Percentiles rank a stretch among this genome's conserved stretches.
Evolutionary conservation across 148 eudicot species (phyloP).

Genomic region (Silene latifolia): DNA sequence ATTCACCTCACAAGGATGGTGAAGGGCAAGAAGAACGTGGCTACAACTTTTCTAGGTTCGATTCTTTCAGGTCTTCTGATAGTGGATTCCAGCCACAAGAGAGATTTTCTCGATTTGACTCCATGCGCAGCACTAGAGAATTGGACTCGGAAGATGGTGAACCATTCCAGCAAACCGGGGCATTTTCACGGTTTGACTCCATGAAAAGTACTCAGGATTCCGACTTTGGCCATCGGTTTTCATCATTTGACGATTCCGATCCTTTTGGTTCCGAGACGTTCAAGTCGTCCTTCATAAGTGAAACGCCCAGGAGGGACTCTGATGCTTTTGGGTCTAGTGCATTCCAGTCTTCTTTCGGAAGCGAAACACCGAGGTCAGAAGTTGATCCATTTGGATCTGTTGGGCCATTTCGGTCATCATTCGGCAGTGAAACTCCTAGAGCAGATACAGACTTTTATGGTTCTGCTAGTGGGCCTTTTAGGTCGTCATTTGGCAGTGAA

Average conservation of each 20-base stretch:
- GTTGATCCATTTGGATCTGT: slow-evolving; percentile 34
- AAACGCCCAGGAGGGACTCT: slow-evolving; percentile 41
- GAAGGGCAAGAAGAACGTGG: slow-evolving; percentile 51
- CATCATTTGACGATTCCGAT: slow-evolving; percentile 47
- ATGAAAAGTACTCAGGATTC: slow-evolving; percentile 55
- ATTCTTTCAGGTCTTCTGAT: slow-evolving; percentile 66
- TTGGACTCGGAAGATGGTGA: slow-evolving; percentile 32
- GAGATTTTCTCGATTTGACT: slow-evolving; percentile 65
- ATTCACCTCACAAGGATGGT: slow-evolving; percentile 39
- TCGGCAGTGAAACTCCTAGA: slow-evolving; percentile 39
- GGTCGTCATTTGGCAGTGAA: slow-evolving; percentile 31
- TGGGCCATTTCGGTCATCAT: slow-evolving; percentile 28
- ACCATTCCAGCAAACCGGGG: slow-evolving; percentile 48
- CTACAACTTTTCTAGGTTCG: slow-evolving; percentile 81
- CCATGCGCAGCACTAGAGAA: slow-evolving; percentile 57
- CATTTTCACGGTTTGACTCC: slow-evolving; percentile 75
- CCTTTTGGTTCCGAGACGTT: slow-evolving; percentile 36
- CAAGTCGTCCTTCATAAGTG: slow-evolving; percentile 33
- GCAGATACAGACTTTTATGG: slow-evolving; percentile 31
- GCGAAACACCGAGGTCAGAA: slow-evolving; percentile 54
- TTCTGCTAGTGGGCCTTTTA: slow-evolving; percentile 34
- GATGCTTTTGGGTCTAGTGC: slow-evolving; percentile 68
- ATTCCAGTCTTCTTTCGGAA: slow-evolving; percentile 45
- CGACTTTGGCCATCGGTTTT: slow-evolving; percentile 42
- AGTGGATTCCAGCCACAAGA: slow-evolving; percentile 61